Evolutionary conservation across 257 asterid genomes (phyloP).

Genomic region (Nicotiana obtusifolia): DNA sequence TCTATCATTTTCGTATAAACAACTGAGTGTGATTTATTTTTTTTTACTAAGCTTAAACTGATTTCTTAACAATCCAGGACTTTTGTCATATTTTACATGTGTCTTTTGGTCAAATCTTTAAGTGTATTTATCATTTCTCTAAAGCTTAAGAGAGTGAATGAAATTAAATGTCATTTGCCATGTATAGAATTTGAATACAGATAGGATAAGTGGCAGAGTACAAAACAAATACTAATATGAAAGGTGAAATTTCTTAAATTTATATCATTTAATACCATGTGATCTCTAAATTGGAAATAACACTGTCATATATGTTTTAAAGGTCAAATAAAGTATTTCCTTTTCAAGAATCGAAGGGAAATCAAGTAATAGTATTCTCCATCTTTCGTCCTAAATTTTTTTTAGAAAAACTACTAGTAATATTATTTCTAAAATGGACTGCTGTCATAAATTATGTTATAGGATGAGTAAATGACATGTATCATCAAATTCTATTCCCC

Average conservation of each 20-base stretch:
- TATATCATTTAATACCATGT: neutral
- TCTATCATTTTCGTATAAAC: neutral
- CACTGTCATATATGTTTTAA: neutral
- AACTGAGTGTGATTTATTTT: neutral
- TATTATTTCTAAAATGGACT: no score
- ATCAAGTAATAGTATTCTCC: neutral
- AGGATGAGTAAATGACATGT: no score
- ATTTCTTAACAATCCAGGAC: neutral
- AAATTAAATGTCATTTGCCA: neutral
- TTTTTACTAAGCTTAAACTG: neutral
- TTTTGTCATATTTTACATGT: neutral
- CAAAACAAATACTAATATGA: neutral
- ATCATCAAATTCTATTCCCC: no score
- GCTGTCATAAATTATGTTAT: no score
- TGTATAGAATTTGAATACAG: neutral
- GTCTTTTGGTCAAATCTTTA: neutral
- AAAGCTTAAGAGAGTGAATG: neutral
- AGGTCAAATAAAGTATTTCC: neutral
- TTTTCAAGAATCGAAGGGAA: neutral
- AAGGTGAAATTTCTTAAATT: neutral
- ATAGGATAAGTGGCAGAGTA: neutral
- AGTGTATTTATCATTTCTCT: neutral
- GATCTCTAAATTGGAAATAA: neutral
- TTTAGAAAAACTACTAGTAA: no score
- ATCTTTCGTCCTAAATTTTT: neutral